Evolutionary conservation across 768 basidiomycete genomes (phyloP).

Genomic region (Psilocybe sp.): DNA sequence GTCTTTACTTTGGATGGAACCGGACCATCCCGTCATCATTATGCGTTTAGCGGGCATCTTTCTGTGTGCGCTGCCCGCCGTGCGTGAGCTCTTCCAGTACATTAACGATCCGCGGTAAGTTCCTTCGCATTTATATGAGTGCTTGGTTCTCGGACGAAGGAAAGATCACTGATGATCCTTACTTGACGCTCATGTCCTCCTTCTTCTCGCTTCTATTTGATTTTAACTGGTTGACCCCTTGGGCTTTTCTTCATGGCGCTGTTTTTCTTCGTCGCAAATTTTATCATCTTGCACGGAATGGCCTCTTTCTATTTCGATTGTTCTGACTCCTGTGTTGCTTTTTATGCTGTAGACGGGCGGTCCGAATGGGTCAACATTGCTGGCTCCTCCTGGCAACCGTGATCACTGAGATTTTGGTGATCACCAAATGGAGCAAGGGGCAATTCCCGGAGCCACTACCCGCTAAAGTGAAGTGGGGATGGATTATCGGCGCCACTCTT

Average conservation of each 20-base stretch:
- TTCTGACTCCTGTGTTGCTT: not conserved
- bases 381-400: slow-evolving; percentile 89
- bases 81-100: slow-evolving; percentile 81
- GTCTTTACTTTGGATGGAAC: slow-evolving; percentile 83
- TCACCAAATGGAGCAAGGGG: slow-evolving; percentile 79
- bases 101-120: slow-evolving; percentile 76
- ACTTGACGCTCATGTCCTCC: too few species aligned
- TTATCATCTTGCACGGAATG: not conserved
- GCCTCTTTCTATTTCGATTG: not conserved
- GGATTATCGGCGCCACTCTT: slow-evolving; percentile 55
- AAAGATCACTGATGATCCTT: too few species aligned
- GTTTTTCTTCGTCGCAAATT: not conserved
- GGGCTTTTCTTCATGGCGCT: not conserved
- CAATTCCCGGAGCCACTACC: slow-evolving; percentile 68
- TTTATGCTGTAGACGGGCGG: slow-evolving; percentile 55
- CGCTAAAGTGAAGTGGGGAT: slow-evolving; percentile 57
- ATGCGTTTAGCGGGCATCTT: slow-evolving; percentile 72
- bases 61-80: slow-evolving; percentile 83
- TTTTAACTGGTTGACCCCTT: not conserved
- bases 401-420: slow-evolving; percentile 75
- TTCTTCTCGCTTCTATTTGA: too few species aligned
- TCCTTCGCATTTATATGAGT: slow-evolving; percentile 11
- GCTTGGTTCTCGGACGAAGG: slow-evolving; percentile 1
- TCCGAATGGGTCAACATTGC: slow-evolving; percentile 86
- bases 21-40: slow-evolving; percentile 83